Evolutionary conservation across 345 rosid genomes (phyloP).

Genomic region (Eucalyptus microcorys): DNA sequence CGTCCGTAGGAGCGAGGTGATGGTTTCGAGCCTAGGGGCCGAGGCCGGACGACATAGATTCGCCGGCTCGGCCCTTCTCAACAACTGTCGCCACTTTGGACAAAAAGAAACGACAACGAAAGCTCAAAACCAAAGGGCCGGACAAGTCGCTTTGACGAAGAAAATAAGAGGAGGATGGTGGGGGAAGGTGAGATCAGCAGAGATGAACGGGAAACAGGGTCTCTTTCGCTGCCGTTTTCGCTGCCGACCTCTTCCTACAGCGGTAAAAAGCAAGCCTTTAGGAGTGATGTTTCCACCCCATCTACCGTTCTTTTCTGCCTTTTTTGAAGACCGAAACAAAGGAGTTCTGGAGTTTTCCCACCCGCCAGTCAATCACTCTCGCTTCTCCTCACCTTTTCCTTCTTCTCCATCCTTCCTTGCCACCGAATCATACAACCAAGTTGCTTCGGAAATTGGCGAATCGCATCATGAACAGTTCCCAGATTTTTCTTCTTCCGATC

Average conservation of each 20-base stretch:
- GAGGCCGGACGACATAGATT: neutral
- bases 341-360: neutral
- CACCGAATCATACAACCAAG: neutral
- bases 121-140: neutral
- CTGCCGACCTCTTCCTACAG: neutral
- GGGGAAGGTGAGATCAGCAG: neutral
- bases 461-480: neutral
- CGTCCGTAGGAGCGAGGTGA: neutral
- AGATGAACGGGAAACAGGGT: neutral
- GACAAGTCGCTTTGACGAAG: neutral
- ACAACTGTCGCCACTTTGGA: neutral
- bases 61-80: neutral
- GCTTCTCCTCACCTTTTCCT: neutral
- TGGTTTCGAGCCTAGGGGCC: neutral
- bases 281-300: neutral
- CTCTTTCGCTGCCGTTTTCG: neutral
- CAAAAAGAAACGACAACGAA: neutral
- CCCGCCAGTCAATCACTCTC: neutral
- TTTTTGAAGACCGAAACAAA: neutral
- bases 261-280: neutral
- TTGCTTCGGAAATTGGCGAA: neutral
- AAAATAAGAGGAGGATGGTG: neutral
- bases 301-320: neutral
- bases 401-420: neutral
- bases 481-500: neutral